Base-by-base conservation (phyloP, 1,284 basidiomycete species). In the Irpex sp. region DNA sequence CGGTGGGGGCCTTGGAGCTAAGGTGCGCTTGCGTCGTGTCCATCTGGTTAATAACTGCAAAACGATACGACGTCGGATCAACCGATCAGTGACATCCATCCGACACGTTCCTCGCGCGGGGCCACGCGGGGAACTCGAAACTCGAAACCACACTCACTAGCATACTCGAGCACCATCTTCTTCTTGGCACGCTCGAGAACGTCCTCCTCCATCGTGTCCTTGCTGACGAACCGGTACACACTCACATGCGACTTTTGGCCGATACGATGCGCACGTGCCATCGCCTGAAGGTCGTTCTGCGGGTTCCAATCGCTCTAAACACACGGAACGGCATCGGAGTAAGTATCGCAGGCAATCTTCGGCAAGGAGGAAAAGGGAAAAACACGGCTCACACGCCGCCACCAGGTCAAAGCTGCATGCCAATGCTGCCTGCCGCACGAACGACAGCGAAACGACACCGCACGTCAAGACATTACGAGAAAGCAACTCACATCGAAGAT, bases 101-200 rank as follows among this genome's bases (percentile, higher is more conserved):
- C 54, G 64, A 63, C 68, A 64, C 68, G 63, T 21, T 67, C 67
- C 54, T 62, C 65, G 57, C 64, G 36, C 62, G 19, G 26, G 26
- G 26, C 26, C 26, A 26, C 26, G 26, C 26, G 26, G 26, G 26
- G 26, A 26, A 26, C 26, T 2, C 2, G 55, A 66, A 62, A 63
- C 62, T 62, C 54, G 62, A 44, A 57, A 17, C 5, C 44, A 19
- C 51, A 61, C 94, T 76, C 75, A 96, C 94, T 98, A 59, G 97
- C 97, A 81, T 99, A 98, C 77, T 99, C 97, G 69, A 99, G 82
- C 62, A 99, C 95, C 97, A 99, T 99, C 82, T 99, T 99, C 81
- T 96, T 93, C 85, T 97, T 97, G 17, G 97, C 97, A 52, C 96
- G 87, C 79, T 99, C 97, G 49, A 99, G 85, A 26, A 99, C 93